Evolutionary conservation across 352 stramenopile genomes (phyloP).

Genomic region (Globisporangium spiculum): DNA sequence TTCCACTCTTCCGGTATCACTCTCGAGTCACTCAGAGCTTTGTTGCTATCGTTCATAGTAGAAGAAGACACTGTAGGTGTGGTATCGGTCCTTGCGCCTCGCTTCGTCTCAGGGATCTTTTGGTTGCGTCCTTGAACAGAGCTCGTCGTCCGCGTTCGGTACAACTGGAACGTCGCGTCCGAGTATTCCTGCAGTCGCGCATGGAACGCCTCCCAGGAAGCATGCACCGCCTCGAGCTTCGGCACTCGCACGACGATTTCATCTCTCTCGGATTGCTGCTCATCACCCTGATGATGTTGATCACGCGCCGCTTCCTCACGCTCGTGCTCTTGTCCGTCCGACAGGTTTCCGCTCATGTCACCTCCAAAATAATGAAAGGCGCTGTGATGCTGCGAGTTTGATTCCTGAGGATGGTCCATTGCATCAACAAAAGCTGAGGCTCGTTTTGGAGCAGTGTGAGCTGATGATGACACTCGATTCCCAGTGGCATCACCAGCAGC

Average conservation of each 20-base stretch:
- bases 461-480: background rate
- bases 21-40: constrained; percentile 16
- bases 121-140: constrained; percentile 66
- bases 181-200: constrained; percentile 57
- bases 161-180: constrained; percentile 63
- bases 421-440: background rate
- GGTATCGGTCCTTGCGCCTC: background rate
- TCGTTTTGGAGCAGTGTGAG: background rate
- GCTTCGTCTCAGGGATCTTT: constrained; percentile 59
- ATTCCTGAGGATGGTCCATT: background rate
- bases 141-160: constrained; percentile 72
- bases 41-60: background rate
- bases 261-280: background rate
- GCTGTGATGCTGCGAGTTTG: background rate
- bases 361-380: constrained; percentile 1
- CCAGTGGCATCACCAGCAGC: background rate
- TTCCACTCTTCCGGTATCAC: constrained; percentile 66
- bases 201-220: constrained; percentile 75
- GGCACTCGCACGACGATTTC: constrained; percentile 66
- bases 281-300: background rate
- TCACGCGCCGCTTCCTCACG: background rate
- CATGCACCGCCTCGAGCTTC: constrained; percentile 46
- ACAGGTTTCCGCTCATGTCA: background rate
- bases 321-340: background rate
- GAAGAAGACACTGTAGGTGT: background rate